A percentile compares a stretch with the other conserved stretches of the same genome.
These are phyloP conservation scores for Tylopilus sp. DNA, from an alignment of 768 basidiomycete genomes.

Conservation along the genomic window DNA sequence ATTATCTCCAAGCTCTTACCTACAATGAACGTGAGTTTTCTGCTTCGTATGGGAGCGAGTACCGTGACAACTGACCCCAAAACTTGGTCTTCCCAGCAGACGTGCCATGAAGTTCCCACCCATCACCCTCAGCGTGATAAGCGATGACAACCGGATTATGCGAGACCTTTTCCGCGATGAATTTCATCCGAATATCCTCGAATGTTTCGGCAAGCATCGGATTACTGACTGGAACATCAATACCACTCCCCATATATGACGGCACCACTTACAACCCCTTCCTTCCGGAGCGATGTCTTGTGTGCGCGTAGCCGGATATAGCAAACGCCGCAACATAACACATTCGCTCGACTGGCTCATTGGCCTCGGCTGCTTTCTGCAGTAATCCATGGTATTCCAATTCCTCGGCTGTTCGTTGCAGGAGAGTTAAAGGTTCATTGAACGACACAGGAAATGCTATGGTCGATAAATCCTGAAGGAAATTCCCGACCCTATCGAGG, in stretches of 20 bases:
- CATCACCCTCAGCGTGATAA: slow-evolving; percentile 76
- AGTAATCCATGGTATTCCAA: slow-evolving; percentile 73
- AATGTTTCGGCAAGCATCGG: slow-evolving; percentile 89
- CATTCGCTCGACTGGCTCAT: slow-evolving; percentile 63
- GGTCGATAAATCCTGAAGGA: slow-evolving; percentile 67
- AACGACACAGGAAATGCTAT: slow-evolving; percentile 86
- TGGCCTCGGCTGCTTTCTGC: slow-evolving; percentile 55
- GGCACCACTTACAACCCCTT: slow-evolving; percentile 74
- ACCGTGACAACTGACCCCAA: slow-evolving; percentile 60
- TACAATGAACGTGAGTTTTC: slow-evolving; percentile 30
- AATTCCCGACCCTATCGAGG: not conserved
- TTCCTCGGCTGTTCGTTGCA: slow-evolving; percentile 82
- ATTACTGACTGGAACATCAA: slow-evolving; percentile 49
- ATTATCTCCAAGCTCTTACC: slow-evolving; percentile 90
- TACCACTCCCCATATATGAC: slow-evolving; percentile 1
- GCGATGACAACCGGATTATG: slow-evolving; percentile 85
- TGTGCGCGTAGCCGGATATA: slow-evolving; percentile 80
- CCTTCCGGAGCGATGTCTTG: slow-evolving; percentile 72
- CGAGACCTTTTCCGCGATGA: slow-evolving; percentile 84
- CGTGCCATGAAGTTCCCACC: slow-evolving; percentile 74
- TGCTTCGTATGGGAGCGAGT: slow-evolving; percentile 4
- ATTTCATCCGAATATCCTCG: slow-evolving; percentile 76
- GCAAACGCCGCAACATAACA: slow-evolving; percentile 82
- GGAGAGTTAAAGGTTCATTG: slow-evolving; percentile 82
- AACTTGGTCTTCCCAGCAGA: slow-evolving; percentile 86